Percentiles rank a stretch among this genome's conserved stretches.
phyloP scores from a whole-genome alignment of 2,329 filamentous ascomycete species.

The Cadophora luteo-olivacea region DNA sequence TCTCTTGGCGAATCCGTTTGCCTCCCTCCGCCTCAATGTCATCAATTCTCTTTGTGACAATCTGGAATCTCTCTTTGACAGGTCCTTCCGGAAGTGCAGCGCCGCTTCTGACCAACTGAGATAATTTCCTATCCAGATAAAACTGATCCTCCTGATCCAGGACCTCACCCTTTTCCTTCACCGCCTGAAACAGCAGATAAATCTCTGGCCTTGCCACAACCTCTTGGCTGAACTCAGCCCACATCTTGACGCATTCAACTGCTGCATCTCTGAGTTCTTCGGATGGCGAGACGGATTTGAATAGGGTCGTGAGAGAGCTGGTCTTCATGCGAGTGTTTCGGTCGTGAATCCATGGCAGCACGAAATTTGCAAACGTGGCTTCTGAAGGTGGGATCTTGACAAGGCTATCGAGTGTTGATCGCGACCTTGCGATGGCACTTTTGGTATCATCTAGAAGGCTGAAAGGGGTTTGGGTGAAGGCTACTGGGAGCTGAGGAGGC shows the following conservation, averaged over 20 bases:
- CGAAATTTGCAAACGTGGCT: constrained; percentile 18
- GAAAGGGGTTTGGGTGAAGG: constrained; percentile 4
- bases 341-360: constrained; percentile 18
- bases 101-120: not conserved
- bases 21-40: constrained; percentile 16
- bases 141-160: constrained; percentile 10
- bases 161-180: constrained; percentile 14
- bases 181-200: constrained; percentile 18
- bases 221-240: constrained; percentile 12
- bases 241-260: constrained; percentile 12
- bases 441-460: not conserved
- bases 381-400: constrained; percentile 6
- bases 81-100: constrained; percentile 14
- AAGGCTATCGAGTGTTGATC: constrained; percentile 8
- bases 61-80: constrained; percentile 12
- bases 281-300: constrained; percentile 17
- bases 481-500: constrained; percentile 17
- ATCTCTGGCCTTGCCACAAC: constrained; percentile 14
- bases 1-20: constrained; percentile 37
- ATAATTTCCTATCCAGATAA: constrained; percentile 14
- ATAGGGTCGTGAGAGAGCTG: constrained; percentile 2
- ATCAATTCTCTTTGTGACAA: constrained; percentile 17
- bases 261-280: constrained; percentile 15
- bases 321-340: constrained; percentile 13
- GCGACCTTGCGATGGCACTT: constrained; percentile 1